Percentiles rank a stretch among this genome's conserved stretches.
Conservation (phyloP, 2,329 filamentous ascomycete species). For the Cercospora janseana region DNA sequence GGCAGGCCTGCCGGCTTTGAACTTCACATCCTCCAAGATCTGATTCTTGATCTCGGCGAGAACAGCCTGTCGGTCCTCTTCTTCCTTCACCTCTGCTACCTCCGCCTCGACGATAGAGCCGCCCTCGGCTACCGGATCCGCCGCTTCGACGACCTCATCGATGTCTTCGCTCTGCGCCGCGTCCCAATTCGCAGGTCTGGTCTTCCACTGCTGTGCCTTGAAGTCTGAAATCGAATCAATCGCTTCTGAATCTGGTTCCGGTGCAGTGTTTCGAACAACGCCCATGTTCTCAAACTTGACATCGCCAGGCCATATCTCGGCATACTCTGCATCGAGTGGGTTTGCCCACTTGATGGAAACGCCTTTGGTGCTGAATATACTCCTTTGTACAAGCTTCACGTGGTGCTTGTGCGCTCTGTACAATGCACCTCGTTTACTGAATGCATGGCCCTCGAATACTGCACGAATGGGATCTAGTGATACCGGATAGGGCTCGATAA, state of each 20-base stretch:
- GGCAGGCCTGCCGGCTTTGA: not conserved
- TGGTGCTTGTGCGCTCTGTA: not conserved
- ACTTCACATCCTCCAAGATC: constrained; percentile 1
- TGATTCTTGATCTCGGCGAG: constrained; percentile 1
- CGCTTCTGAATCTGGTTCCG: constrained; percentile 3
- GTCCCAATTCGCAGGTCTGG: not conserved
- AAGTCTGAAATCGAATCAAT: constrained; percentile 7
- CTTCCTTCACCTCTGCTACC: not conserved
- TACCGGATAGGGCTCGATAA: constrained; percentile 27
- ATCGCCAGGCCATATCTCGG: constrained; percentile 36
- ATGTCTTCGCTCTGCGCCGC: not conserved
- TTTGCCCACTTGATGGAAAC: constrained; percentile 40
- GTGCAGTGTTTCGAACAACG: constrained; percentile 27
- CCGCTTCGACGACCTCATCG: not conserved
- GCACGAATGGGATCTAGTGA: constrained; percentile 15
- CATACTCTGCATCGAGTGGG: constrained; percentile 40
- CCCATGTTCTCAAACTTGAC: constrained; percentile 37
- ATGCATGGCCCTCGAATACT: constrained; percentile 15
- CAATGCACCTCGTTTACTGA: constrained; percentile 6
- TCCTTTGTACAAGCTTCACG: constrained; percentile 15
- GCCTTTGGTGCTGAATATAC: constrained; percentile 31
- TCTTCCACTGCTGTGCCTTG: constrained; percentile 3
- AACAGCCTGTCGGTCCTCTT: constrained; percentile 1
- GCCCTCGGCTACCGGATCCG: not conserved
- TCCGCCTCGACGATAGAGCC: not conserved